Evolutionary conservation across 106 monocot species (phyloP), one percentile per base, ranked within the genome.

Genomic region (Allium cepa): DNA sequence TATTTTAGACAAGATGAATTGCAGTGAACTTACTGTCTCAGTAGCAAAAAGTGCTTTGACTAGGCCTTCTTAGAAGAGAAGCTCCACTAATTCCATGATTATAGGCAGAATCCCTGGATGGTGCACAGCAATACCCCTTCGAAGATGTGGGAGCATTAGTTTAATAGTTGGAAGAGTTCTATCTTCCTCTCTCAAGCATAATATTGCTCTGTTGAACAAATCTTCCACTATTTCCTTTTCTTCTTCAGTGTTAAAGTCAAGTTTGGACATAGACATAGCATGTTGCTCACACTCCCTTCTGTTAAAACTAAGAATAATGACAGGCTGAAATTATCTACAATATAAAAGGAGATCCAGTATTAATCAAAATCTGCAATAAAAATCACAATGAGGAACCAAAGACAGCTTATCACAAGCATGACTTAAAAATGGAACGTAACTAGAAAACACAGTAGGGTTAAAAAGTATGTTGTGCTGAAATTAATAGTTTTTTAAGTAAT

Each of bases 41-140:
- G 99, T 99, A 27, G 99, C 99, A 87, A 99, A 99, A 69, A 99
- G 93, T 17, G 99, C 99, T 76, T 99, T 99, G 3, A 99, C 99
- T 79, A 93, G 93, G 49, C 99, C 99, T 83, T 99, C 99, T 74
- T 99, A 92, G 59, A 99, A 99, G 47, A 99, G 93, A 67, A 99
- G 87, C 69, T 99, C 99, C 62, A 99, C 99, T 63, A 99, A 71
- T 73, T 99, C 99, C 77, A 93, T 99, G 59, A 99, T 87, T 67
- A 99, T 83, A 26, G 99, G 99, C 56, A 99, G 92, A 65, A 99
- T 76, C 17, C 99, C 99, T 62, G 99, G 92, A 85, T 99, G 99
- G 60, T 99, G 99, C 68, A 99, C 99, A 51, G 99, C 99, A 79
- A 99, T 87, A 55, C 99, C 99, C 63, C 92, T 84, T 68, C 85